Evolutionary conservation across 2,329 filamentous ascomycete species (phyloP), one percentile per base, ranked within the genome.

Genomic region (Basipetospora chlamydospora): DNA sequence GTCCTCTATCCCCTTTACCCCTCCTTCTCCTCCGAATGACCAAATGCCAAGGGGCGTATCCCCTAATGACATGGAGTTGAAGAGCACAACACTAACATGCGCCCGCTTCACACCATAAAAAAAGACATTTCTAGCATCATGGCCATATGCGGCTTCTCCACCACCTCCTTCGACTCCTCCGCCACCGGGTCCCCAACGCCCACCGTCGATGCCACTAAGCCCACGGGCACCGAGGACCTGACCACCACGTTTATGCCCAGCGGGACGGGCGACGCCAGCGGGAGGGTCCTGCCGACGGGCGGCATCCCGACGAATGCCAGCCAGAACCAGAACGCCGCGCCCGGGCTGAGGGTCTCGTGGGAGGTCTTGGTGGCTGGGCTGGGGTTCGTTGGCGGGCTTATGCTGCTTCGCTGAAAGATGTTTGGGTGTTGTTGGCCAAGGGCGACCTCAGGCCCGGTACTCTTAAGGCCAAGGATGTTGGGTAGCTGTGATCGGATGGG

Each of bases 61-160:
- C n/a, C n/a, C n/a, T n/a, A 29, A 29, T n/a, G 16, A 13, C n/a
- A 13, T n/a, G n/a, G 16, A 29, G 26, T n/a, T n/a, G 16, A 29
- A 29, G n/a, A 29, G n/a, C 6, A 29, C 26, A 29, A n/a, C n/a
- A n/a, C n/a, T n/a, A n/a, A n/a, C n/a, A n/a, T n/a, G n/a, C n/a
- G n/a, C n/a, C n/a, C 8, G 8, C 8, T 22, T 34, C 25, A 34
- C 15, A 28, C 29, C 12, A 12, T 3, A 3, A 2, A 25, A 33
- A 12, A n/a, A 59, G 56, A 58, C 11, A 58, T 60, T 25, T 47
- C 52, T 26, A 44, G 52, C 28, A 50, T 60, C 33, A 43, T 60
- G 37, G 44, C 40, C 41, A 48, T 47, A 28, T 60, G 57, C 38
- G 48, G 50, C 40, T 60, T 59, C 44, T 26, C 50, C n/a, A 46